phyloP scores from a whole-genome alignment of 495 filamentous ascomycete species.

The Cercophora sp. region DNA sequence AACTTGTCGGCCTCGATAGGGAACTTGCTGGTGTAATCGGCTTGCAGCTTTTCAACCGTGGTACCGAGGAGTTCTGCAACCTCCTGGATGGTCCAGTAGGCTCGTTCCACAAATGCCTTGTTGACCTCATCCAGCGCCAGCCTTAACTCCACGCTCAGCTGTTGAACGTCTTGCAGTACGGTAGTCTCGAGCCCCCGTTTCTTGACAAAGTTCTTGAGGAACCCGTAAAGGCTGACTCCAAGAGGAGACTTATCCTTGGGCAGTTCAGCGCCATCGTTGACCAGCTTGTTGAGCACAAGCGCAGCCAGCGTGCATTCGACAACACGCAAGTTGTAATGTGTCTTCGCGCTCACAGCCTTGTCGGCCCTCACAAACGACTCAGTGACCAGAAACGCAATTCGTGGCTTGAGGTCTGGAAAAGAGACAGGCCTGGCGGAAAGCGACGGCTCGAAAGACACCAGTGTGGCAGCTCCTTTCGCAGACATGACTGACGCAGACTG shows the following conservation, averaged over 20 bases:
- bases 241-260: constrained; percentile 79
- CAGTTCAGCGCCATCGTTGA: constrained; percentile 60
- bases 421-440: constrained; percentile 70
- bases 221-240: constrained; percentile 75
- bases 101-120: constrained; percentile 64
- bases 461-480: constrained; percentile 75
- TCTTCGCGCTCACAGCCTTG: constrained; percentile 88
- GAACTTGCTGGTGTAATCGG: constrained; percentile 75
- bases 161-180: constrained; percentile 60
- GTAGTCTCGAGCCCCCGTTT: constrained; percentile 28
- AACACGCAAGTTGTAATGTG: constrained; percentile 94
- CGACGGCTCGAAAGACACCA: constrained; percentile 84
- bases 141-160: no score
- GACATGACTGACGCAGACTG: constrained; percentile 97
- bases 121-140: no score
- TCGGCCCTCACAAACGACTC: constrained; percentile 91
- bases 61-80: constrained; percentile 71
- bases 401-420: constrained; percentile 79
- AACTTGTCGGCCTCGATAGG: constrained; percentile 86
- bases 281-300: constrained; percentile 51
- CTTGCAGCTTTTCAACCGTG: constrained; percentile 63
- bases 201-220: constrained; percentile 52
- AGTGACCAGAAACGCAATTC: constrained; percentile 87
- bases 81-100: constrained; percentile 86
- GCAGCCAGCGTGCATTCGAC: constrained; percentile 93